Evolutionary conservation across 257 asterid species (phyloP), one percentile per base, ranked within the genome.

Genomic region (Craterostigma plantagineum): DNA sequence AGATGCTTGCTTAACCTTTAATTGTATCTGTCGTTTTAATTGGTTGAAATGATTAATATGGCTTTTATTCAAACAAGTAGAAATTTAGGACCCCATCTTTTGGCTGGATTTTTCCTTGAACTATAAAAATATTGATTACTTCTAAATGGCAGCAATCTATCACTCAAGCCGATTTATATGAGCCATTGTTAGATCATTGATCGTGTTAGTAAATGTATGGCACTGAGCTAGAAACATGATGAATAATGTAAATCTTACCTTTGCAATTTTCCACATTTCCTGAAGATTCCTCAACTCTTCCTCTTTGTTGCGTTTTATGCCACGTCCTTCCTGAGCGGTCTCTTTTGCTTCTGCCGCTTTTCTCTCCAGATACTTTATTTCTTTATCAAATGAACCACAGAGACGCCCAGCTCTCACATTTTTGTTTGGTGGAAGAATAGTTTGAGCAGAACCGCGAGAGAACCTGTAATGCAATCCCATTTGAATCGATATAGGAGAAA

Each of bases 361-460:
- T 46, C 49, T 69, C 72, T 82, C 85, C 51, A 79, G 69, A 49
- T 43, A 6, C 27, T 59, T 60, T 43, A 87, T 76, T 62, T 70
- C 76, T 56, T 66, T 55, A 44, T 74, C 97, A 68, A 65, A 87
- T 53, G 95, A 87, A 65, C 90, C 76, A 70, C 72, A 73, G 49
- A 87, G 92, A 51, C 95, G 98, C 13, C 77, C 75, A 62, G 60
- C 67, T 58, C 90, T 73, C 2, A 37, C 9, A 48, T 66, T 64
- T 70, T 56, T 79, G 65, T 45, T 71, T 33, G 90, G 85, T 13
- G 98, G 98, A 49, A 87, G 92, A 66, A 68, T 53, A 42, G 93
- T 87, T 64, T 87, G 73, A 42, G 78, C 69, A 42, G 95, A 70
- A 66, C 82, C 77, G 43, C 93, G 97, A 49, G 64, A 70, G 74